Percentiles rank a stretch among this genome's conserved stretches.
phyloP scores from a whole-genome alignment of 768 basidiomycete species.

The Tubosaeta sp. region DNA sequence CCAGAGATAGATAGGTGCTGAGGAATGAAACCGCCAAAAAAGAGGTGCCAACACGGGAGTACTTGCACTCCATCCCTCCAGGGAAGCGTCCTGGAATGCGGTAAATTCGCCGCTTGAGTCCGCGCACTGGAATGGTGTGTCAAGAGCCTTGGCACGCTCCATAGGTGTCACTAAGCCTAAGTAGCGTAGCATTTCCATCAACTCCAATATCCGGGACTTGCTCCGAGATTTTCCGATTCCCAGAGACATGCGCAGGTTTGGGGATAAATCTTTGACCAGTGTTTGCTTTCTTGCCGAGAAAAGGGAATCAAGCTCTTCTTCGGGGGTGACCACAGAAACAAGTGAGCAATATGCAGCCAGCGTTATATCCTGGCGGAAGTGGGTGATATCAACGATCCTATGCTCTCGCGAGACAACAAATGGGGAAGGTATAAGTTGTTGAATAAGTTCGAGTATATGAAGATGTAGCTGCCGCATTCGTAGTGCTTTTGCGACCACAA shows the following conservation, averaged over 20 bases:
- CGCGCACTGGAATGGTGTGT: background rate
- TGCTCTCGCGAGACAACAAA: background rate
- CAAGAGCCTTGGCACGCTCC: background rate
- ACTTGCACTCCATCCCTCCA: conserved; percentile 1
- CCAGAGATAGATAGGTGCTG: background rate
- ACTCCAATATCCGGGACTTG: background rate
- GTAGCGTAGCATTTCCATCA: background rate
- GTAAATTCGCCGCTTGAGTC: background rate
- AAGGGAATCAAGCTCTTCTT: background rate
- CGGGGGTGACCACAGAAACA: background rate
- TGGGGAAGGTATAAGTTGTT: background rate
- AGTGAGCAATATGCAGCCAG: background rate
- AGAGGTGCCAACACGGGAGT: background rate
- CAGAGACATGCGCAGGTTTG: background rate
- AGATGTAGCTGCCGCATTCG: background rate
- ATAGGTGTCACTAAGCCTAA: background rate
- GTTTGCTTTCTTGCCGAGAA: background rate
- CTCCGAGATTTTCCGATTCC: background rate
- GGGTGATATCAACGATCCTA: background rate
- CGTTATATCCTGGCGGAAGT: background rate
- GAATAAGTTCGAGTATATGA: background rate
- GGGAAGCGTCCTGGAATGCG: background rate
- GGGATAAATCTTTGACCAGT: background rate
- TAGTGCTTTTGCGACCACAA: background rate
- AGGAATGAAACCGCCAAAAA: background rate